A percentile compares a stretch with the other conserved stretches of the same genome.
phyloP scores from a whole-genome alignment of 106 monocot genomes.

The Allium cepa region DNA sequence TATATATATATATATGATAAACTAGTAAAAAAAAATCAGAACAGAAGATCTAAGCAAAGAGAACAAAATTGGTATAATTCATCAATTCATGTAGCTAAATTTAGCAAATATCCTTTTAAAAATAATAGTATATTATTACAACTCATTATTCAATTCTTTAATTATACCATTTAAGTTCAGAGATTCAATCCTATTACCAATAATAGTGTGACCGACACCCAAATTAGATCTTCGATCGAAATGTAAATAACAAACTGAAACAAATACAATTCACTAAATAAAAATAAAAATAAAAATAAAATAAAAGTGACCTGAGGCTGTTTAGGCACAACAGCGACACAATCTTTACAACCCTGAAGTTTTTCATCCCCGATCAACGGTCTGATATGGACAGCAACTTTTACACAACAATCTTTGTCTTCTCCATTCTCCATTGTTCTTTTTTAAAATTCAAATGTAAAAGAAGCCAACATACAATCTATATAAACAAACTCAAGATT shows the following conservation, averaged over 20 bases:
- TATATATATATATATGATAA: too few relatives aligned
- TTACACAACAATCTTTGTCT: conserved; percentile 92
- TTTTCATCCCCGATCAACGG: conserved; percentile 88
- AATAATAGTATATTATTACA: too few relatives aligned
- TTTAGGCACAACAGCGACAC: conserved; percentile 59
- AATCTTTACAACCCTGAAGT: conserved; percentile 90
- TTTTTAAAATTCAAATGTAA: not conserved
- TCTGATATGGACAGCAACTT: conserved; percentile 89
- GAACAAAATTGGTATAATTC: too few relatives aligned
- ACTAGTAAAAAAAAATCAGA: too few relatives aligned
- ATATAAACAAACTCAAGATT: not conserved
- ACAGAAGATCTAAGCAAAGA: too few relatives aligned
- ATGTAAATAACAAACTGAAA: not conserved
- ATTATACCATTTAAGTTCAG: too few relatives aligned
- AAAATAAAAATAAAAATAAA: conserved; percentile 1
- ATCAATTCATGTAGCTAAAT: too few relatives aligned
- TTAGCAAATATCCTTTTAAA: too few relatives aligned
- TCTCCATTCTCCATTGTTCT: conserved; percentile 76
- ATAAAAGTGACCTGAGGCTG: conserved; percentile 67
- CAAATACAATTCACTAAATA: conserved; percentile 2
- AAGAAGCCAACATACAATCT: conserved; percentile 14
- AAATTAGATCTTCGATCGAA: conserved; percentile 9
- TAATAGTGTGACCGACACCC: not conserved
- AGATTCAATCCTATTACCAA: conserved; percentile 2
- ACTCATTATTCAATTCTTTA: too few relatives aligned